Conservation (phyloP, 768 basidiomycete species). For the Boletus rufocinnamomeus region DNA sequence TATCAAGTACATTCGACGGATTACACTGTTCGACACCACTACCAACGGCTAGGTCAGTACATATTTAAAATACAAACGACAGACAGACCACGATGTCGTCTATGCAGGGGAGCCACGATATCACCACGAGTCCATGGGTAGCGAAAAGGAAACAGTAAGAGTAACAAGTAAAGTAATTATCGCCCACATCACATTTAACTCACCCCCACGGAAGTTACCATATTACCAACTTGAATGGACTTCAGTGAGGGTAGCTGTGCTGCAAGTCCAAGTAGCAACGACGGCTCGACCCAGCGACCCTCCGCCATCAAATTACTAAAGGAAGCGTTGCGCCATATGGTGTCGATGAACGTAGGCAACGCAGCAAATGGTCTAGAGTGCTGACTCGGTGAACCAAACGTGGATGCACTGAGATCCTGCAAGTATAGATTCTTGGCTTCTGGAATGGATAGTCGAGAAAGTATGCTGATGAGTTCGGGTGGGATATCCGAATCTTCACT, state of each 20-base stretch:
- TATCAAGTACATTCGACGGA: background rate
- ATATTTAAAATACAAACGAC: slow-evolving; percentile 1
- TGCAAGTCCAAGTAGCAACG: slow-evolving; percentile 12
- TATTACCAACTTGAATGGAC: slow-evolving; percentile 17
- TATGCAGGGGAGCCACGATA: slow-evolving; percentile 1
- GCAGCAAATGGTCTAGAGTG: slow-evolving; percentile 41
- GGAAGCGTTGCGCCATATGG: slow-evolving; percentile 8
- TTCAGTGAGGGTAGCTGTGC: slow-evolving; percentile 16
- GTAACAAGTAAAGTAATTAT: slow-evolving; percentile 8
- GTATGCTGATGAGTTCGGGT: slow-evolving; percentile 54
- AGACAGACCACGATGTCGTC: slow-evolving; percentile 10
- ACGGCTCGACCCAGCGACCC: slow-evolving; percentile 33
- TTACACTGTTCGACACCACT: slow-evolving; percentile 3
- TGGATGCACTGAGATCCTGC: slow-evolving; percentile 37
- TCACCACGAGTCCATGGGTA: slow-evolving; percentile 5
- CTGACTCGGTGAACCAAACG: background rate
- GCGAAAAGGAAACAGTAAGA: background rate
- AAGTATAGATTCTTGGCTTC: slow-evolving; percentile 50
- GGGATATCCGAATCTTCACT: slow-evolving; percentile 63
- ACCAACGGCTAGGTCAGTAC: slow-evolving; percentile 7
- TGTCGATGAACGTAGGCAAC: slow-evolving; percentile 28
- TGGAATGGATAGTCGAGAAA: slow-evolving; percentile 52
- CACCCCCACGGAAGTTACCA: slow-evolving; percentile 8
- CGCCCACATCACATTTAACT: slow-evolving; percentile 7
- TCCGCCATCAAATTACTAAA: slow-evolving; percentile 18